phyloP scores from a whole-genome alignment of 1,284 basidiomycete species.

The Sphagnurus paluster region DNA sequence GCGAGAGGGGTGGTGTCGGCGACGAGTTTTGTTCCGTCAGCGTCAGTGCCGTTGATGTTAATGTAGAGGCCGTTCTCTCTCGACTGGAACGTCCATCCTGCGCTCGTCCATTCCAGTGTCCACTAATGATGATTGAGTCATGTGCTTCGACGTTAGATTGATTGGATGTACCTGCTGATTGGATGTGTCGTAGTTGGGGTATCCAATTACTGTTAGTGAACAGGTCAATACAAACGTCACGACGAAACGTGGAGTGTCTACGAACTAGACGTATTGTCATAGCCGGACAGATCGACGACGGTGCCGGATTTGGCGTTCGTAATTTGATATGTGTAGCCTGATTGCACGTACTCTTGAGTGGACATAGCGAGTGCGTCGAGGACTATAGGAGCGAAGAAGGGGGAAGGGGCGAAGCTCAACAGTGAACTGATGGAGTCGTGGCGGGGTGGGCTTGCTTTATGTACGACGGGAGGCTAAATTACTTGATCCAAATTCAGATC shows the following conservation, averaged over 20 bases:
- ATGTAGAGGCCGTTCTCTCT: slow-evolving; percentile 40
- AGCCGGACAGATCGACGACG: slow-evolving; percentile 54
- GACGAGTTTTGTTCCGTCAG: slow-evolving; percentile 36
- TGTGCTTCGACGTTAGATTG: neutral
- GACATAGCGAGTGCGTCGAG: slow-evolving; percentile 8
- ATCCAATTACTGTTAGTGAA: slow-evolving; percentile 49
- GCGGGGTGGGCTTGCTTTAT: slow-evolving; percentile 12
- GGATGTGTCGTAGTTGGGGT: slow-evolving; percentile 36
- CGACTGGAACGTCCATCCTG: slow-evolving; percentile 44
- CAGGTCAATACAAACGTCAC: neutral
- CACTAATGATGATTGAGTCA: slow-evolving; percentile 43
- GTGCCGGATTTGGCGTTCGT: slow-evolving; percentile 50
- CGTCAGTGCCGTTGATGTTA: slow-evolving; percentile 29
- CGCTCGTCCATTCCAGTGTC: slow-evolving; percentile 40
- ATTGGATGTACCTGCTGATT: slow-evolving; percentile 48
- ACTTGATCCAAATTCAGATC: slow-evolving; percentile 7
- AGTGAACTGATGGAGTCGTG: slow-evolving; percentile 5
- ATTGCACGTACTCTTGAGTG: slow-evolving; percentile 24
- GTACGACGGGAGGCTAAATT: slow-evolving; percentile 9
- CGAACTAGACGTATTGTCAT: slow-evolving; percentile 45
- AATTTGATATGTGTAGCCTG: slow-evolving; percentile 43
- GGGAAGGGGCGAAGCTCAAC: slow-evolving; percentile 7
- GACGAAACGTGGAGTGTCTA: slow-evolving; percentile 1
- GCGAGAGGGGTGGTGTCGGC: slow-evolving; percentile 33
- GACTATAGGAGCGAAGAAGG: slow-evolving; percentile 6